A percentile compares a stretch with the other conserved stretches of the same genome.
Conservation (phyloP, 176 grass and related monocot species). For the Elaeis guineensis region DNA sequence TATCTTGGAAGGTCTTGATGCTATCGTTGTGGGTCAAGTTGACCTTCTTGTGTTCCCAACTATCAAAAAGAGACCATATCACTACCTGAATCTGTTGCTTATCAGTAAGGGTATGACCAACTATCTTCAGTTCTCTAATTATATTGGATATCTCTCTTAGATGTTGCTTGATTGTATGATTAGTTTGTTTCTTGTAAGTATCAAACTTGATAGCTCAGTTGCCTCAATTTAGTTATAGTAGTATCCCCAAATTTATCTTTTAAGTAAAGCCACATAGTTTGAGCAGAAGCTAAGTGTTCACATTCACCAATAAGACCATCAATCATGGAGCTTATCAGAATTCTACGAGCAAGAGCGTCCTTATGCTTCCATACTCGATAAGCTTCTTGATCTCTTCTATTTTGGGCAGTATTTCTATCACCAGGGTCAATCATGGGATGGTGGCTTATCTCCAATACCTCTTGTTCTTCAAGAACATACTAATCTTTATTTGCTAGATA, state of each 20-base stretch:
- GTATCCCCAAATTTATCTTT: too few relatives aligned
- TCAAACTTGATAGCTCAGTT: too few relatives aligned
- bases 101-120: background rate
- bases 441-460: background rate
- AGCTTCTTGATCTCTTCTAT: too few relatives aligned
- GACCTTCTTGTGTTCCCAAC: background rate
- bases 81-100: constrained; percentile 10
- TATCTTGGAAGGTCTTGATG: constrained; percentile 8
- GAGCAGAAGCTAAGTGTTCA: background rate
- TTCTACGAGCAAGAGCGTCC: too few relatives aligned
- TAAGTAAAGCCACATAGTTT: background rate
- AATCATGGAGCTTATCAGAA: too few relatives aligned
- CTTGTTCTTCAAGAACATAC: background rate
- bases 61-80: background rate
- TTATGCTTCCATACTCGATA: too few relatives aligned
- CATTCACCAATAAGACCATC: too few relatives aligned
- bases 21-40: constrained; percentile 8
- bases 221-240: too few relatives aligned
- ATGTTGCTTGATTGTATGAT: background rate
- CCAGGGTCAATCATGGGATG: background rate
- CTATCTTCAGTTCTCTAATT: background rate
- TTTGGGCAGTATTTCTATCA: too few relatives aligned
- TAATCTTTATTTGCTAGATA: too few relatives aligned
- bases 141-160: too few relatives aligned
- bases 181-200: too few relatives aligned